A percentile compares a stretch with the other conserved stretches of the same genome.
Evolutionary conservation across 495 filamentous ascomycete genomes (phyloP).

Genomic region (Podospora pseudocomata): DNA sequence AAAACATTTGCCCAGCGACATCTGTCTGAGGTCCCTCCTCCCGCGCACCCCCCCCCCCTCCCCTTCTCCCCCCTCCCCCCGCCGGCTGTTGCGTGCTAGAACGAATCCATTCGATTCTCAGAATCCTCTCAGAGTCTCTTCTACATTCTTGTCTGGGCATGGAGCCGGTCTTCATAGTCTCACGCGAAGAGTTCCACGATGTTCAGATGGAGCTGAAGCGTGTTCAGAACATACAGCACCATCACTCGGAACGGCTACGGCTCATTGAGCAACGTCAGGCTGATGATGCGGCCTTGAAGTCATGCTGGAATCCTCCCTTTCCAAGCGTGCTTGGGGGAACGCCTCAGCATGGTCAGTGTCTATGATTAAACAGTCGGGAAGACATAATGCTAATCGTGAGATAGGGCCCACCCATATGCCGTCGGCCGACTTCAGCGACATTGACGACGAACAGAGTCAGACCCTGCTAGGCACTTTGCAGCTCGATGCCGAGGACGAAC

Average conservation of each 20-base stretch:
- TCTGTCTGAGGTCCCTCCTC: not conserved
- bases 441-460: conserved; percentile 77
- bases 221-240: conserved; percentile 69
- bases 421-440: conserved; percentile 59
- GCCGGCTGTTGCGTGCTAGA: not conserved
- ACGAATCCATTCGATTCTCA: not conserved
- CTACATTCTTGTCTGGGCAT: conserved; percentile 37
- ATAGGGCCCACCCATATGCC: conserved; percentile 72
- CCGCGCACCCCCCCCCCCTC: no score
- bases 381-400: conserved; percentile 25
- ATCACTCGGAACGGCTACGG: conserved; percentile 75
- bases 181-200: conserved; percentile 75
- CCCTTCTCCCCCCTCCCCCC: conserved; percentile 6
- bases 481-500: conserved; percentile 78
- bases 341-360: conserved; percentile 69
- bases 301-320: conserved; percentile 86
- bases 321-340: conserved; percentile 72
- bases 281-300: conserved; percentile 75
- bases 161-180: conserved; percentile 52
- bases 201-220: conserved; percentile 84
- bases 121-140: not conserved
- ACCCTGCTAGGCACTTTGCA: conserved; percentile 70
- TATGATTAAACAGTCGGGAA: not conserved
- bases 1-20: no score
- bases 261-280: conserved; percentile 79